Evolutionary conservation across 306 rosid species (phyloP), one percentile per base, ranked within the genome.

Genomic region (Crotalaria pallida): DNA sequence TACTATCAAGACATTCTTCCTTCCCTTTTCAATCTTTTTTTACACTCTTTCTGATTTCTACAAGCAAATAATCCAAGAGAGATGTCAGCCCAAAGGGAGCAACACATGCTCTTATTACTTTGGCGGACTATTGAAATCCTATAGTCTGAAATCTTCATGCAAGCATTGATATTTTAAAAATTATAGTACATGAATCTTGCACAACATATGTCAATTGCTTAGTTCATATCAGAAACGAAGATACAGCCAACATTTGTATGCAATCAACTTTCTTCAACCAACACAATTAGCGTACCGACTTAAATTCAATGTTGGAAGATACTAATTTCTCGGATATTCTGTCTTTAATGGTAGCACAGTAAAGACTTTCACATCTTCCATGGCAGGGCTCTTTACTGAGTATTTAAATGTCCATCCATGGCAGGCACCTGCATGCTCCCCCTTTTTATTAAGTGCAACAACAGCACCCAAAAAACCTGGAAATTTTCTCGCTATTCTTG

Each of bases 401-500:
- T 94, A 94, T 75, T 77, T 85, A 60, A 94, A 94, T 24, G 88
- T 91, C 99, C 99, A 94, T 65, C 99, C 99, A 74, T 88, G 88
- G 83, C 97, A 88, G 53, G 91, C 92, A 57, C 97, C 97, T 0
- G 96, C 92, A 36, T 94, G 99, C 31, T 52, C 84, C n/a, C 97
- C 99, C 2, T 69, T 80, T 85, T 75, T 86, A 65, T 83, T 79
- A 27, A 94, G 11, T 38, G 99, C 99, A 69, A 94, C 88, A 33
- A 88, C 81, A 19, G 97, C 99, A 43, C 99, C 99, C 17, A 88
- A 45, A 47, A 91, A 94, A 70, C 76, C 72, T 0, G 97, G 99
- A 80, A 87, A 91, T 40, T 77, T 94, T 56, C 87, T 79, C 0
- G 86, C 87, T 43, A 94, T 91, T 72, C 97, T 81, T 18, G 81